phyloP scores from a whole-genome alignment of 139 green algal species.

The Closterium sp. region DNA sequence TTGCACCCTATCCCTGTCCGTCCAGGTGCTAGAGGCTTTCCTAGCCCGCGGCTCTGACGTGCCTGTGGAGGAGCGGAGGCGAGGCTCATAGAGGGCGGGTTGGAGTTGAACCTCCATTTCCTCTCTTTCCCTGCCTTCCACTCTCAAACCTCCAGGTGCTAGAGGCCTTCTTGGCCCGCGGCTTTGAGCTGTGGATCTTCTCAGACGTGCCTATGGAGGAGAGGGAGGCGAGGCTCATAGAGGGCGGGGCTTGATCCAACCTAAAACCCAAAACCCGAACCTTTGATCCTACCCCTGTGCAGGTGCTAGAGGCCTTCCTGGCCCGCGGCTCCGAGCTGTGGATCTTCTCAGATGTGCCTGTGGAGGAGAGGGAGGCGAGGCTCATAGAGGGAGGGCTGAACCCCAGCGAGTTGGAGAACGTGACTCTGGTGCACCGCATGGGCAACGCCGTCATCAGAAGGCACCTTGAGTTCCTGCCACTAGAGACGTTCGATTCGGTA shows the following conservation, averaged over 20 bases:
- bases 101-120: not conserved
- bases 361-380: conserved; percentile 43
- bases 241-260: conserved; percentile 15
- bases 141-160: not conserved
- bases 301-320: conserved; percentile 62
- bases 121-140: not conserved
- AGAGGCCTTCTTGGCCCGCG: no score
- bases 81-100: conserved; percentile 37
- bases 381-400: conserved; percentile 41
- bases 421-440: conserved; percentile 54
- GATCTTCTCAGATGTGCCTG: conserved; percentile 60
- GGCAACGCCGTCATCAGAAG: conserved; percentile 56
- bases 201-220: conserved; percentile 52
- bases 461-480: conserved; percentile 55
- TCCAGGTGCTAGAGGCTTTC: conserved; percentile 59
- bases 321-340: conserved; percentile 53
- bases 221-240: conserved; percentile 37
- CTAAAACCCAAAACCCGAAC: no score
- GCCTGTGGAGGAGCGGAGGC: conserved; percentile 36
- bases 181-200: conserved; percentile 38
- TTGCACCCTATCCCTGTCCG: not conserved
- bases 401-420: conserved; percentile 53
- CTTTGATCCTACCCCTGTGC: not conserved
- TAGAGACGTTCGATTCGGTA: conserved; percentile 56
- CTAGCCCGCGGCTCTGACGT: conserved; percentile 54